Evolutionary conservation across 495 filamentous ascomycete genomes (phyloP), one percentile per base, ranked within the genome.

Genomic region (Xylaria grammica): DNA sequence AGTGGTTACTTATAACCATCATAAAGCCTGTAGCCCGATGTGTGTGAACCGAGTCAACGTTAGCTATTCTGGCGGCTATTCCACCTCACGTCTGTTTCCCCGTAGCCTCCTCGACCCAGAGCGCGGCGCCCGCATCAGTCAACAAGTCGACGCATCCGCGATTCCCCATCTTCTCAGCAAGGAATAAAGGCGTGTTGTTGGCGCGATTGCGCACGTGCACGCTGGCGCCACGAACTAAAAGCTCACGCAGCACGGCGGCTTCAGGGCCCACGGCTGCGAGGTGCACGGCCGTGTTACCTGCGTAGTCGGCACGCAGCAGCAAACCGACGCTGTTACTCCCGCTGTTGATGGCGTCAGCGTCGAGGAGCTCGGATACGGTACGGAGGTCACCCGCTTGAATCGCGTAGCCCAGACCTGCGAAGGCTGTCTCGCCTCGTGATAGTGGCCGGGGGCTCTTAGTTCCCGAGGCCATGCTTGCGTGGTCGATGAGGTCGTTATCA

Each of bases 161-260:
- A 45, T 78, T 80, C 1, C 80, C 78, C 57, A 75, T 73, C 68
- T 79, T 84, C 66, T 87, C 86, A 6, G 92, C 91, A 32, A 94
- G 78, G 74, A 89, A 94, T 52, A 96, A 79, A 38, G 94, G 92
- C 50, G 93, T 97, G 69, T 91, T 89, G 60, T 91, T 88, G 26
- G 86, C 87, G 20, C 86, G 82, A 75, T 97, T 97, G 45, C 94
- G 86, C 22, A 91, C 76, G 75, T 97, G 94, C 15, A 97, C 94
- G 38, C 90, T 93, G 1, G 91, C 94, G 3, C 94, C 94, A 27
- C 90, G 83, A 22, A 77, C 80, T 9, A 97, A 84, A 54, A 97
- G 82, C 66, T 89, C 87, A 36, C 85, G 83, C 49, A 97, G 78
- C 27, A 97, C 88, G 1, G 85, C 76, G 0, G 67, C 63, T 34